phyloP scores from a whole-genome alignment of 768 basidiomycete species.

The Tubosaeta brunneosetosa region DNA sequence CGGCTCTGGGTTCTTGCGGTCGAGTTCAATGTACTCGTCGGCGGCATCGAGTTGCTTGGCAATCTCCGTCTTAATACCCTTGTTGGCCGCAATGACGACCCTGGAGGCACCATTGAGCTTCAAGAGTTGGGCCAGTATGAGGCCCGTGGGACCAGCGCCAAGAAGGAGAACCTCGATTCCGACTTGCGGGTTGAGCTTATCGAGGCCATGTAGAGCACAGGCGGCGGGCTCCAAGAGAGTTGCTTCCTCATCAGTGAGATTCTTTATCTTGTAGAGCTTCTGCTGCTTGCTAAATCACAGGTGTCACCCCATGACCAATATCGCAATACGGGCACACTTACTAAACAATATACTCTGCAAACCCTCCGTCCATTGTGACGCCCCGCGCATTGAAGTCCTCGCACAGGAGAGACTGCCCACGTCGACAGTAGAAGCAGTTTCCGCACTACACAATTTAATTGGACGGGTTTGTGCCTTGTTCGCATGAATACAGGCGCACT shows the following conservation, averaged over 20 bases:
- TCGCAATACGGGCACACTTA: constrained; percentile 32
- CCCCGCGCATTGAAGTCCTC: constrained; percentile 81
- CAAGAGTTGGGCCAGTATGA: constrained; percentile 83
- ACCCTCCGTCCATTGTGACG: constrained; percentile 78
- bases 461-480: constrained; percentile 3
- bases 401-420: constrained; percentile 78
- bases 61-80: constrained; percentile 86
- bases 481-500: constrained; percentile 21
- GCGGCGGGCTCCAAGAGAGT: constrained; percentile 87
- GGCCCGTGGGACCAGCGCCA: constrained; percentile 90
- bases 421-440: constrained; percentile 81
- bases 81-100: constrained; percentile 84
- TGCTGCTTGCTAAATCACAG: constrained; percentile 46
- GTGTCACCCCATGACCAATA: background rate
- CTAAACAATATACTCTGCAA: constrained; percentile 87
- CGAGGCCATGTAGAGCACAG: constrained; percentile 88
- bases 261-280: constrained; percentile 84
- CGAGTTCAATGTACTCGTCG: constrained; percentile 84
- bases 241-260: constrained; percentile 82
- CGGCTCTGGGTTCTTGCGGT: constrained; percentile 63
- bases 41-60: constrained; percentile 74
- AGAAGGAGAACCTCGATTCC: constrained; percentile 81
- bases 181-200: constrained; percentile 78
- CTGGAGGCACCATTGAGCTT: constrained; percentile 80
- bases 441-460: constrained; percentile 52